Conservation (phyloP, 2,329 filamentous ascomycete species). For the Cladosporium sp. region DNA sequence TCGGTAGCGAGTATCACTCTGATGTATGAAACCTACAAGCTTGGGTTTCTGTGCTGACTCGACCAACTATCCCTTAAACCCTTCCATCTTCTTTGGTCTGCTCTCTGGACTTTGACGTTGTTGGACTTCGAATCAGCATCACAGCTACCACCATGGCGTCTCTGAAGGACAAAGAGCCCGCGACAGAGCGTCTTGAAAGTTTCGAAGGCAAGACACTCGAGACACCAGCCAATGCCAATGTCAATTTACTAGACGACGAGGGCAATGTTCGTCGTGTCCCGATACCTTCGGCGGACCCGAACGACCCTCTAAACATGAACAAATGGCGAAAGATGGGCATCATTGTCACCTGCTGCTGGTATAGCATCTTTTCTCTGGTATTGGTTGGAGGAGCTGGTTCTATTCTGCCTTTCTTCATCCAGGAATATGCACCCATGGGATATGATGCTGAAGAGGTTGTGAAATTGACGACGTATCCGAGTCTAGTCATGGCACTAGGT, state of each 20-base stretch:
- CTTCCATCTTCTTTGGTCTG: background rate
- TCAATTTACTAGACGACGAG: constrained; percentile 18
- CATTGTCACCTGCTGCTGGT: constrained; percentile 31
- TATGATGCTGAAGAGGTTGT: constrained; percentile 26
- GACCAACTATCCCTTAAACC: background rate
- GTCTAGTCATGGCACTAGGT: constrained; percentile 39
- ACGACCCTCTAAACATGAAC: constrained; percentile 30
- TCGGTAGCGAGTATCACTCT: background rate
- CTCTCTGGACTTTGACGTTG: background rate
- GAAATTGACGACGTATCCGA: constrained; percentile 36
- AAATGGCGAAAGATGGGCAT: constrained; percentile 29
- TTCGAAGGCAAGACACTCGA: background rate
- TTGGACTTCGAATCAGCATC: background rate
- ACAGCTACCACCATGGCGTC: background rate
- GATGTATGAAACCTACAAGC: background rate
- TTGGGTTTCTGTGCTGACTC: background rate
- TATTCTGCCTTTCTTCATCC: constrained; percentile 33
- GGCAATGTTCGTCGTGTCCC: constrained; percentile 22
- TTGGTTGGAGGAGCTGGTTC: constrained; percentile 49
- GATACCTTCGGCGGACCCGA: constrained; percentile 19
- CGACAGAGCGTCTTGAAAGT: background rate
- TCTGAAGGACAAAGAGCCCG: background rate
- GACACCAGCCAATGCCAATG: constrained; percentile 13
- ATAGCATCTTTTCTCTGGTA: constrained; percentile 37
- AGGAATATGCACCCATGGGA: constrained; percentile 28